Evolutionary conservation across 805 yeast genomes (phyloP), one percentile per base, ranked within the genome.

Genomic region (Trichomonascus vanleenenianus): DNA sequence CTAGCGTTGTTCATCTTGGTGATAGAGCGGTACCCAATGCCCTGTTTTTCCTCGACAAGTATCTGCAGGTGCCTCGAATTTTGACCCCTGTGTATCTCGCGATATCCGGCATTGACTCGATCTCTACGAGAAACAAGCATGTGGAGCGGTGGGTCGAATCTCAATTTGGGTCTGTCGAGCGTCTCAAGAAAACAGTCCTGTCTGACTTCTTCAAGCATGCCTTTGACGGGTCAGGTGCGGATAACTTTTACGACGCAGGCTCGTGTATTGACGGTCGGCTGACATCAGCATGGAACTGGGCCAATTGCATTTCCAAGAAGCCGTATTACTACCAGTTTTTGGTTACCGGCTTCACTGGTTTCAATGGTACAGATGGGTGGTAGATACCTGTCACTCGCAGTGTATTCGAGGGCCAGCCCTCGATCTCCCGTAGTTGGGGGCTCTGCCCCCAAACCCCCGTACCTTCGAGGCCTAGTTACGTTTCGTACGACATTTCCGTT

Each of bases 21-120:
- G 94, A 84, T 61, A 83, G 80, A 55, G 84, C 89, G 1, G 94
- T 84, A 3, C 94, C 94, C 2, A 84, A 84, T 60, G 88, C 91
- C 0, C 60, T 85, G 49, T 83, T 83, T 58, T 84, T 84, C 67
- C 63, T 84, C 43, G 93, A 84, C 62, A 84, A 85, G 59, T 84
- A 84, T 59, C 74, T 81, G 27, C 94, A 84, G 61, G 85, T 85
- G 2, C 93, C 93, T 27, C 73, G 81, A 42, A 83, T 84, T 32
- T 63, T 84, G 54, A 83, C 78, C 37, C 94, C 94, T 2, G 77
- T 84, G 40, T 83, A 81, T 56, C 71, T 72, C 30, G 75, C 77
- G 34, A 58, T 85, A 30, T 58, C 68, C 49, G 71, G 75, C 49
- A 73, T 84, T 36, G 83, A 79, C 39, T 70, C 67, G 30, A 58